Base-by-base conservation (phyloP, 2,329 filamentous ascomycete genomes). In the Botrytis pseudocinerea region DNA sequence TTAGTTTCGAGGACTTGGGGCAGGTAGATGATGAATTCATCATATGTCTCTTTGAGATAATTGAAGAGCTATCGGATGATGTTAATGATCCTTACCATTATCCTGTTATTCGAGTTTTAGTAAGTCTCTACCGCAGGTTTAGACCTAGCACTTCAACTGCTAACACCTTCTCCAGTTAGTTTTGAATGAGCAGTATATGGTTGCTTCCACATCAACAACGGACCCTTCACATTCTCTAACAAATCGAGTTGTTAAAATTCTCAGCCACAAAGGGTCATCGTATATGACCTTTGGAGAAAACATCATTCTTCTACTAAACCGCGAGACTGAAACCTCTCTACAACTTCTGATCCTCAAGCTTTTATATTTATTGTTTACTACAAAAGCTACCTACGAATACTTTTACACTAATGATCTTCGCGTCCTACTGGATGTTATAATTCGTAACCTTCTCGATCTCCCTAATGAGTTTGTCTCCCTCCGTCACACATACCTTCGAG, bases 211-310 rank as follows among this genome's bases (percentile, higher is more conserved):
- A 74, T 74, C 73, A 7, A 28, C 74, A 25, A 54, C 75, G 22
- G 71, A 77, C 40, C 66, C 76, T 69, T 61, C 84, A 16, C 82
- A 85, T 38, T 87, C 89, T 7, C 83, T 97, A 73, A 98, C 96
- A 6, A 99, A 99, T 80, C 91, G 95, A 77, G 94, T 99, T 68
- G 92, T 99, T 82, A 98, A 98, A 82, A 87, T 95, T 57, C 87
- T 99, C 61, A 95, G 94, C 70, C 86, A 93, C 38, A 88, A 96
- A 79, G 95, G 95, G 5, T 88, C 90, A 66, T 86, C 86, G 1
- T 98, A 94, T 82, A 95, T 95, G 80, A 98, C 95, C 0, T 99
- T 99, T 84, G 96, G 96, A 70, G 95, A 98, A 84, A 99, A 98
- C 78, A 92, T 99, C 74, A 99, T 99, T 76, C 85, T 99, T 8